Evolutionary conservation across 345 rosid genomes (phyloP).

Genomic region (Kandelia obovata): DNA sequence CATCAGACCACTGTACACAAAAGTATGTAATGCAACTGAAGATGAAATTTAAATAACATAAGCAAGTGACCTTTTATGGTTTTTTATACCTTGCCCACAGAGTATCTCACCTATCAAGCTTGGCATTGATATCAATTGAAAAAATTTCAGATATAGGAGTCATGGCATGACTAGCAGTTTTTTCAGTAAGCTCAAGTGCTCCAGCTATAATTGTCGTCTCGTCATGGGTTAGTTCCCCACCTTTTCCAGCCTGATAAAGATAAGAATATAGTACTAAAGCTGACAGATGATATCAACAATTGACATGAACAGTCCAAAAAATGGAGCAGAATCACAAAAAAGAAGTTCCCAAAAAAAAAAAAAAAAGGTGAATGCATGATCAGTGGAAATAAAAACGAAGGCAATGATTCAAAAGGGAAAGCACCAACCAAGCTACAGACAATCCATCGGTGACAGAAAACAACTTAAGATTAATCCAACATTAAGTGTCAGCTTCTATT

Average conservation of each 20-base stretch:
- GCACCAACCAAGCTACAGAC: background rate
- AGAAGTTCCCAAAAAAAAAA: background rate
- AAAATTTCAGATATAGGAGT: conserved; percentile 78
- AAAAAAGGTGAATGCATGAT: conserved; percentile 1
- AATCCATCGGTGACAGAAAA: background rate
- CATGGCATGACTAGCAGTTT: conserved; percentile 89
- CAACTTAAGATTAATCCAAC: background rate
- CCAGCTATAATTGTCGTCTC: conserved; percentile 99
- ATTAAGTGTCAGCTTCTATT: background rate
- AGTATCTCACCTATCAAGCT: conserved; percentile 62
- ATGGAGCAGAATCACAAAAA: background rate
- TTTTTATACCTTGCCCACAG: conserved; percentile 5
- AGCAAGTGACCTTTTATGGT: conserved; percentile 9
- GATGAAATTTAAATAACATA: conserved; percentile 13
- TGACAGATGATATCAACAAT: background rate
- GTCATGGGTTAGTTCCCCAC: conserved; percentile 95
- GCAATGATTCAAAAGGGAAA: background rate
- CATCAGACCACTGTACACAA: conserved; percentile 60
- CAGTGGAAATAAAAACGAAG: background rate
- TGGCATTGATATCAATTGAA: conserved; percentile 77
- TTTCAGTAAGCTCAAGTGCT: conserved; percentile 89
- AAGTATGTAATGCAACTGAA: conserved; percentile 16
- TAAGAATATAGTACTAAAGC: background rate
- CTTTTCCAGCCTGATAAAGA: conserved; percentile 80
- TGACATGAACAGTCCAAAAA: background rate